Percentiles rank a stretch among this genome's conserved stretches.
phyloP scores from a whole-genome alignment of 106 monocot genomes.

The Chionographis japonica region DNA sequence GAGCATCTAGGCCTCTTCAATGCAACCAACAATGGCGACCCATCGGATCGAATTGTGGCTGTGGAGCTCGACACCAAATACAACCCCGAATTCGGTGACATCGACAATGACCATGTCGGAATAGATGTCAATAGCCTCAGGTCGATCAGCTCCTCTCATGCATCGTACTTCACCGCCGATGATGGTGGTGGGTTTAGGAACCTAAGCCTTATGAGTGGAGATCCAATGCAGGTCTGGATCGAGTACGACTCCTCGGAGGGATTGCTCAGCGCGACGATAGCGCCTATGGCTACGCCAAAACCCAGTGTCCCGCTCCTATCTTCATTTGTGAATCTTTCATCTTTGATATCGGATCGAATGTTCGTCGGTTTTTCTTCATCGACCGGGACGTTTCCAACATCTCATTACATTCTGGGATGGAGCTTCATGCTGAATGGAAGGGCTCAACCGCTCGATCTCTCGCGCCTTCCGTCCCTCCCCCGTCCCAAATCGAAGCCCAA shows the following conservation, averaged over 20 bases:
- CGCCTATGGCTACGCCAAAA: background rate
- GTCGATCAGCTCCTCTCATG: no score
- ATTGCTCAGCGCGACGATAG: background rate
- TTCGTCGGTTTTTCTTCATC: conserved; percentile 16
- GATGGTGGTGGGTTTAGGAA: no score
- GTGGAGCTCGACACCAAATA: no score
- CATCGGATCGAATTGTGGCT: no score
- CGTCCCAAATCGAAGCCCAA: background rate
- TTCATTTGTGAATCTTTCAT: background rate
- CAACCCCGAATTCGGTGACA: no score
- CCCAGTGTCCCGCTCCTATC: background rate
- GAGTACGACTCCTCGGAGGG: background rate
- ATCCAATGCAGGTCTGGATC: conserved; percentile 13
- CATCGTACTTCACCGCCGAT: no score
- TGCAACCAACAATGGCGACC: no score
- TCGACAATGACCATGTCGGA: no score
- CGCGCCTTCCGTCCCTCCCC: conserved; percentile 1
- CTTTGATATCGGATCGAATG: background rate
- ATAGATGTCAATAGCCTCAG: no score
- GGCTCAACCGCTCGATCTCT: conserved; percentile 3
- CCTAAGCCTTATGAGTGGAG: background rate
- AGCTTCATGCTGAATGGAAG: conserved; percentile 6
- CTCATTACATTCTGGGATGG: conserved; percentile 13
- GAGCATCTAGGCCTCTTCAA: no score
- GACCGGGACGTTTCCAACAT: background rate